Conservation (phyloP, 1,284 basidiomycete genomes). For the Fomitopsis schrenkii region DNA sequence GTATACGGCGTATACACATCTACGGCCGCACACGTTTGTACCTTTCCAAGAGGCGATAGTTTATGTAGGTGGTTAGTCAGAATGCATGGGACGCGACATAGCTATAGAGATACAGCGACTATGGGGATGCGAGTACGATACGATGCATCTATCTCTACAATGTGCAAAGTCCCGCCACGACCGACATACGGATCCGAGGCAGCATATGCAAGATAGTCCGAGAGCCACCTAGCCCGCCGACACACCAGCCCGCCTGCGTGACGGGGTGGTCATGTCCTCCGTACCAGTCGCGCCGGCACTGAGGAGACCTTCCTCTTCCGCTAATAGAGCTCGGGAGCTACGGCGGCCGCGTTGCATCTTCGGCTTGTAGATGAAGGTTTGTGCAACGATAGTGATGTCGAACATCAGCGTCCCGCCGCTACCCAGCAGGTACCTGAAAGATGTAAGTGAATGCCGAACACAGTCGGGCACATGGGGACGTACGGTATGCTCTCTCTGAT, state of each 20-base stretch:
- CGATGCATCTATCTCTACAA: neutral
- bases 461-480: conserved; percentile 26
- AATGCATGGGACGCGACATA: neutral
- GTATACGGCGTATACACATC: too few species aligned
- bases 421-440: conserved; percentile 75
- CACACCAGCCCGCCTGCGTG: conserved; percentile 19
- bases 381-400: conserved; percentile 80
- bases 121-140: neutral
- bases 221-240: conserved; percentile 2
- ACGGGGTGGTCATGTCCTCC: conserved; percentile 20
- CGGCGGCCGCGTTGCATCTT: conserved; percentile 21
- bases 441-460: neutral
- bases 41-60: too few species aligned
- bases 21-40: too few species aligned
- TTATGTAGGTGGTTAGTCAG: too few species aligned
- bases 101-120: neutral
- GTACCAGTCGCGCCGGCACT: conserved; percentile 23
- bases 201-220: neutral
- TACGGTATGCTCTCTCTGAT: conserved; percentile 74
- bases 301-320: conserved; percentile 28
- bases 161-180: neutral
- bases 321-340: conserved; percentile 16
- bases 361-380: conserved; percentile 48
- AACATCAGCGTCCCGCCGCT: conserved; percentile 88
- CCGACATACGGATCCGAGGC: neutral